A percentile compares a stretch with the other conserved stretches of the same genome.
Evolutionary conservation across 129 eudicot species (phyloP).

Genomic region (Saussurea involucrata): DNA sequence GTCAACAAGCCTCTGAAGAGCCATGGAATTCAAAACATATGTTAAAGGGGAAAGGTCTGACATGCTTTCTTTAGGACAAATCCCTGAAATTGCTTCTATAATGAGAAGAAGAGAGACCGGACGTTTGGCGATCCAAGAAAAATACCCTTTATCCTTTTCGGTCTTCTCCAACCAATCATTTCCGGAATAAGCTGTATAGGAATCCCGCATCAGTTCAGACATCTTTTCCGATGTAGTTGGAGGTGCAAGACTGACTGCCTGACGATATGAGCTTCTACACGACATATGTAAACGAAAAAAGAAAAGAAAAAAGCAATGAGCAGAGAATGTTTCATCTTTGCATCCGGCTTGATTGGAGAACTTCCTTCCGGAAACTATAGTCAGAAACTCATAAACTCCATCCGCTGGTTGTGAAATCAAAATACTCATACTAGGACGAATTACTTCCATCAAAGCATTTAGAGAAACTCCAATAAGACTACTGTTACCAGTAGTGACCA

Average conservation of each 20-base stretch:
- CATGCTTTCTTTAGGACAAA: conserved; percentile 33
- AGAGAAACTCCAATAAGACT: conserved; percentile 58
- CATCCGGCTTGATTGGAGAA: conserved; percentile 13
- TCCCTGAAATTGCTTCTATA: conserved; percentile 37
- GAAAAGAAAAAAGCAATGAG: conserved; percentile 52
- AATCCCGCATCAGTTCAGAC: conserved; percentile 60
- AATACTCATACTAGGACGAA: conserved; percentile 54
- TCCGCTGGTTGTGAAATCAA: conserved; percentile 33
- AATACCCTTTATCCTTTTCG: conserved; percentile 56
- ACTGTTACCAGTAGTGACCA: conserved; percentile 80
- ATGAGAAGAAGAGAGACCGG: conserved; percentile 58
- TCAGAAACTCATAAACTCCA: conserved; percentile 35
- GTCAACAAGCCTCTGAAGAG: conserved; percentile 82
- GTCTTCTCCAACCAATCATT: conserved; percentile 58
- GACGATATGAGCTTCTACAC: conserved; percentile 65
- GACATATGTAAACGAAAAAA: conserved; percentile 71
- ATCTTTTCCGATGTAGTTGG: conserved; percentile 61
- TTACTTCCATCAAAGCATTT: conserved; percentile 42
- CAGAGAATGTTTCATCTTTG: conserved; percentile 22
- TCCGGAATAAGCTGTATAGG: conserved; percentile 52
- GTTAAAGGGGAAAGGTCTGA: conserved; percentile 45
- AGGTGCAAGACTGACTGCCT: conserved; percentile 65
- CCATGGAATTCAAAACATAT: conserved; percentile 58
- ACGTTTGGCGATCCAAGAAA: conserved; percentile 65
- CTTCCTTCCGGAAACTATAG: conserved; percentile 29